Base-by-base conservation (phyloP, 2,329 filamentous ascomycete species). In the Aspergillus luchuensis region DNA sequence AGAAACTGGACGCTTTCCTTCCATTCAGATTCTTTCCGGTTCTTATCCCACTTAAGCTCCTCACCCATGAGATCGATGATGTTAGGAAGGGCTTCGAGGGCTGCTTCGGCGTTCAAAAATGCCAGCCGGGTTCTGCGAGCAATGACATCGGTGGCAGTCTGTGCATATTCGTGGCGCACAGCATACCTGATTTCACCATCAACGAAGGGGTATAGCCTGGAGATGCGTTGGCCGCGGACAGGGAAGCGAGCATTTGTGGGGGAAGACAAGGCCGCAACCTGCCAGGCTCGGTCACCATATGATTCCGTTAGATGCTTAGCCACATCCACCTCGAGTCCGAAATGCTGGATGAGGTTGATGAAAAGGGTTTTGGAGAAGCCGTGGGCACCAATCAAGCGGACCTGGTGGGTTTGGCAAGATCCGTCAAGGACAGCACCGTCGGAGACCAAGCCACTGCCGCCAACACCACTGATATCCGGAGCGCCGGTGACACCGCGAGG, bases 291-390 rank as follows among this genome's bases (percentile, higher is more conserved):
- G 78, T 97, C 93, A 67, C 94, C 93, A 74, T 97, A 98, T 59
- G 91, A 91, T 72, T 90, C 86, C 13, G 89, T 90, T 36, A 97
- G 84, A 77, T 97, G 92, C 79, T 92, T 91, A 48, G 93, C 93
- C 19, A 97, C 91, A 69, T 96, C 92, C 17, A 91, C 96, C 78
- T 97, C 93, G 59, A 97, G 80, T 64, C 92, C 92, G 73, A 91
- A 97, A 79, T 96, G 91, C 77, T 97, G 92, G 72, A 97, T 95
- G 38, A 97, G 82, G 77, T 94, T 93, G 82, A 97, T 97, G 80
- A 97, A 97, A 23, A 97, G 87, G 1, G 92, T 91, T 78, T 92
- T 92, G 76, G 89, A 92, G 81, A 89, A 96, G 57, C 92, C 91
- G 74, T 96, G 92, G 10, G 92, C 91, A 67, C 92, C 92, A 61